Percentiles rank a stretch among this genome's conserved stretches.
phyloP scores from a whole-genome alignment of 192 early-diverging fungal genomes.

The Thamnidium elegans region DNA sequence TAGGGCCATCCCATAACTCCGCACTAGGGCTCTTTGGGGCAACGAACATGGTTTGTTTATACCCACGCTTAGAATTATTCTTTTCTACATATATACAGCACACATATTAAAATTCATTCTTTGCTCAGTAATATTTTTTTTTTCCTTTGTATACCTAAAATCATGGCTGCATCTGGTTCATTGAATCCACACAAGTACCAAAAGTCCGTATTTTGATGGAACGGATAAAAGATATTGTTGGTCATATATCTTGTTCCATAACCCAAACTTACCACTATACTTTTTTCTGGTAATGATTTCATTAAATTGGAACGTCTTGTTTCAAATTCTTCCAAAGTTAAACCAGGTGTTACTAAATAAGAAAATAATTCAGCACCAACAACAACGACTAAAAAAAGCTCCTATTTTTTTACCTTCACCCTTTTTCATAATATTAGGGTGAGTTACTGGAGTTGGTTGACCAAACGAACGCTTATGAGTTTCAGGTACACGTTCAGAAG shows the following conservation, averaged over 20 bases:
- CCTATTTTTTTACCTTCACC: constrained; percentile 54
- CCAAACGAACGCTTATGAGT: constrained; percentile 47
- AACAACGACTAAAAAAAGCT: too few relatives aligned
- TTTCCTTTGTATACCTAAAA: constrained; percentile 51
- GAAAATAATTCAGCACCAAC: not conserved
- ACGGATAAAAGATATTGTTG: constrained; percentile 91
- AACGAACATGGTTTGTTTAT: constrained; percentile 87
- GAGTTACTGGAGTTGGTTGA: constrained; percentile 79
- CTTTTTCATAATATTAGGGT: constrained; percentile 76
- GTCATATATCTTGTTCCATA: constrained; percentile 81
- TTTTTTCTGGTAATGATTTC: constrained; percentile 57
- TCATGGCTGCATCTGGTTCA: constrained; percentile 80
- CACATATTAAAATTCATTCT: not conserved
- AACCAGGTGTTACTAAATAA: constrained; percentile 72
- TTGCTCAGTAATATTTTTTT: too few relatives aligned
- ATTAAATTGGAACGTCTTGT: constrained; percentile 66
- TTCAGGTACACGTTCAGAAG: constrained; percentile 18
- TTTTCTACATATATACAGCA: constrained; percentile 38
- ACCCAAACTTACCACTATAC: constrained; percentile 68
- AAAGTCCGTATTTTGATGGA: constrained; percentile 91
- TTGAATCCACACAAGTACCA: constrained; percentile 86
- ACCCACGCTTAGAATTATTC: constrained; percentile 54
- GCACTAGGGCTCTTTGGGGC: constrained; percentile 67
- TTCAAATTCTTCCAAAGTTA: constrained; percentile 75
- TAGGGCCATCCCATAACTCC: constrained; percentile 92